Evolutionary conservation across 306 rosid species (phyloP).

Genomic region (Trifolium dubium): DNA sequence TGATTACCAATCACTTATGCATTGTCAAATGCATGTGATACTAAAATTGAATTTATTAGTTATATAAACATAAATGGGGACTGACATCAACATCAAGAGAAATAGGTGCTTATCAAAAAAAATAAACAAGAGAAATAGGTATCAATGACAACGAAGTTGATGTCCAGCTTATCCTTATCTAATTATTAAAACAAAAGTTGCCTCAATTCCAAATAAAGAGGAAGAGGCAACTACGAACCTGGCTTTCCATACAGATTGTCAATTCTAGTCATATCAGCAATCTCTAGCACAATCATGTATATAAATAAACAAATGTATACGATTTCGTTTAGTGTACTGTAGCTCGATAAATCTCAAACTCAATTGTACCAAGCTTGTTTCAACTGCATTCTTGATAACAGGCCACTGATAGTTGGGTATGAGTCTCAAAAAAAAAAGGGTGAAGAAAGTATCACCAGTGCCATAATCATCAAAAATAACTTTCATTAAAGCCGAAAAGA

Average conservation of each 20-base stretch:
- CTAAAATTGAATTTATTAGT: background rate
- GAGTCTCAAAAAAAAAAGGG: constrained; percentile 1
- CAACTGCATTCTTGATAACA: constrained; percentile 20
- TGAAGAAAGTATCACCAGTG: background rate
- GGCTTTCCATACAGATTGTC: background rate
- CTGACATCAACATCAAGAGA: constrained; percentile 1
- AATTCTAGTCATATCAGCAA: background rate
- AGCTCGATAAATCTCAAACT: background rate
- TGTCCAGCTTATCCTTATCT: constrained; percentile 14
- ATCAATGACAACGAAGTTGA: constrained; percentile 5
- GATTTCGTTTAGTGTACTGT: constrained; percentile 4
- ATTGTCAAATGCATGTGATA: constrained; percentile 9
- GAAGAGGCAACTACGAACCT: background rate
- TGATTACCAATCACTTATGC: constrained; percentile 7
- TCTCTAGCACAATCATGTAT: constrained; percentile 26
- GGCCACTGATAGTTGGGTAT: background rate
- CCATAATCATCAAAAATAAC: background rate
- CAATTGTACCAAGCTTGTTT: constrained; percentile 8
- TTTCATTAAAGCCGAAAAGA: constrained; percentile 2
- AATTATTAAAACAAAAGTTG: background rate
- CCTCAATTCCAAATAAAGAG: constrained; percentile 9
- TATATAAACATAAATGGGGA: background rate
- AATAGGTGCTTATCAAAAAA: too few relatives aligned
- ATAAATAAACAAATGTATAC: background rate
- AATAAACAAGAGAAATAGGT: background rate